Base-by-base conservation (phyloP, 148 eudicot species). In the Rhododendron ferrugineum region DNA sequence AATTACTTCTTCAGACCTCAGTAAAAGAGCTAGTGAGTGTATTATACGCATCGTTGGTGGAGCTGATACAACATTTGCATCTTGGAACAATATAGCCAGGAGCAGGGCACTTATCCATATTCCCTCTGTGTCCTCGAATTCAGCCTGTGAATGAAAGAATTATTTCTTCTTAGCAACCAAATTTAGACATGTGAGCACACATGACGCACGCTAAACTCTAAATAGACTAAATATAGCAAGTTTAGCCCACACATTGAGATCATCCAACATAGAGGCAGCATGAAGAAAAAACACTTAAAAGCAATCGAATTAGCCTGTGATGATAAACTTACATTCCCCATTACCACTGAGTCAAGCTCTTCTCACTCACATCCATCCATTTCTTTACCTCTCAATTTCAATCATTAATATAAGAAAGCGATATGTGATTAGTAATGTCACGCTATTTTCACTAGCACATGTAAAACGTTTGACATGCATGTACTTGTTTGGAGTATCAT, bases 71-170 rank as follows among this genome's bases (percentile, higher is more conserved):
- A 94, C 90, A 83, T 82, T 80, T 64, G 90, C 88, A 88, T 95
- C 95, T 90, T 94, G 97, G 86, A 94, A 94, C 73, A 95, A 83
- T 82, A 93, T 80, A 75, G 97, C 94, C 79, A 93, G 86, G 75
- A 95, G 94, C 86, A 92, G 86, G 85, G 97, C 89, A 85, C 94
- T 88, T 56, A 93, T 90, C 98, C 98, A 95, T 76, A 91, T 91
- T 82, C 95, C 95, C 90, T 95, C 97, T 0, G 90, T 83, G 85
- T 94, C 95, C 85, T 91, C 91, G 37, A 89, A 89, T 54, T 91
- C 95, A 60, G 91, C 93, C 95, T 95, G 95, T 82, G 86, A 83
- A 90, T 80, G 42, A 84, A 86, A 37, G 77, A 62, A 84, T 70
- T n/a, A 23, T 14, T 8, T 78, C 20, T 11, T 40, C 78, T 74